phyloP scores from a whole-genome alignment of 176 grass and related monocot species.

The Paspalum notatum region DNA sequence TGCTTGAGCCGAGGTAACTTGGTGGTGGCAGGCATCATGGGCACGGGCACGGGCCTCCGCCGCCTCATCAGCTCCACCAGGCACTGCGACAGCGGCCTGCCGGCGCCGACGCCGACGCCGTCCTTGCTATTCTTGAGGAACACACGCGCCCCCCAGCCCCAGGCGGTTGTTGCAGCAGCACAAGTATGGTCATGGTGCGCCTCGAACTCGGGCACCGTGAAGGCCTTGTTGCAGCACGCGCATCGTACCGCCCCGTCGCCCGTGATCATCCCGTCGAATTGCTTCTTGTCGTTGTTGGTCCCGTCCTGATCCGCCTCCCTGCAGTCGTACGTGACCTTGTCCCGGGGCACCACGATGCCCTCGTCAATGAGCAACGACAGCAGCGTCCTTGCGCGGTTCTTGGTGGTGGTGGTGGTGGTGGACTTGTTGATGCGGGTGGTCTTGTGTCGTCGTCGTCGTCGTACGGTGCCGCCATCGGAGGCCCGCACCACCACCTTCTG shows the following conservation, averaged over 20 bases:
- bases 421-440: no score
- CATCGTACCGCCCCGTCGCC: slow-evolving; percentile 46
- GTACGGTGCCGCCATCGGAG: no score
- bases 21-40: no score
- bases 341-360: slow-evolving; percentile 41
- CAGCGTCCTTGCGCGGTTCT: slow-evolving; percentile 40
- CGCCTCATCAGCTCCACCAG: slow-evolving; percentile 49
- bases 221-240: slow-evolving; percentile 49
- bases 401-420: no score
- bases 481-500: no score
- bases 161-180: not conserved
- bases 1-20: no score
- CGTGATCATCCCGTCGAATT: slow-evolving; percentile 53
- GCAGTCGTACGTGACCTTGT: slow-evolving; percentile 55
- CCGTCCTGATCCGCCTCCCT: not conserved
- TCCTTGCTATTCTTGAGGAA: slow-evolving; percentile 62
- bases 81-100: slow-evolving; percentile 59
- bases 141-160: slow-evolving; percentile 21
- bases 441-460: no score
- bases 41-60: no score
- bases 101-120: no score
- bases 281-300: slow-evolving; percentile 21
- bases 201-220: slow-evolving; percentile 58
- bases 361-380: slow-evolving; percentile 61
- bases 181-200: no score